These are phyloP conservation scores for Pseudoneurospora amorphoporcata DNA, from an alignment of 495 filamentous ascomycete genomes.

Conservation along the genomic window DNA sequence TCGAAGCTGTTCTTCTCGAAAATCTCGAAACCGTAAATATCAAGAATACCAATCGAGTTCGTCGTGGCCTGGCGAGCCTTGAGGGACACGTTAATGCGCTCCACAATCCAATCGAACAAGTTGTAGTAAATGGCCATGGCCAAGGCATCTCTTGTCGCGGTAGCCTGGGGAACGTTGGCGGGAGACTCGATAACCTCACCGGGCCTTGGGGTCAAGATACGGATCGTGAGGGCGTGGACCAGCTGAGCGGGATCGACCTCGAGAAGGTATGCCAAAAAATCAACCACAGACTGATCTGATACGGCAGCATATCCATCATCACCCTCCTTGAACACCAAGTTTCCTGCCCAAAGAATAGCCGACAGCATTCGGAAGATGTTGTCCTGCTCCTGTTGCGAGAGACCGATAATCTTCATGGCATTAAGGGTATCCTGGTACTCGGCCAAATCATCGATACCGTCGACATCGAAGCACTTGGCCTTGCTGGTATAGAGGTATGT, in stretches of 20 bases:
- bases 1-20: conserved; percentile 99
- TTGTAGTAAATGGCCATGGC: conserved; percentile 95
- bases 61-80: conserved; percentile 62
- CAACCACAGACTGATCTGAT: conserved; percentile 76
- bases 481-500: conserved; percentile 91
- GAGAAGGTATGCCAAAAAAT: conserved; percentile 88
- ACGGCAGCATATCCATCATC: conserved; percentile 83
- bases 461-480: conserved; percentile 89
- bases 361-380: conserved; percentile 95
- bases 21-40: conserved; percentile 99
- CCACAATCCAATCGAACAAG: conserved; percentile 97
- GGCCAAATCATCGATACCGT: conserved; percentile 80
- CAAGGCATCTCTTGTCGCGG: conserved; percentile 84
- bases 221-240: conserved; percentile 79
- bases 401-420: conserved; percentile 90
- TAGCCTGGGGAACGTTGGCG: conserved; percentile 82
- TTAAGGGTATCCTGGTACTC: conserved; percentile 90
- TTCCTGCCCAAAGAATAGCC: conserved; percentile 89
- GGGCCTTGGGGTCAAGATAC: conserved; percentile 79
- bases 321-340: conserved; percentile 79
- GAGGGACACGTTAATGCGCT: conserved; percentile 81
- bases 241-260: conserved; percentile 76
- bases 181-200: conserved; percentile 88
- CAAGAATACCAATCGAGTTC: conserved; percentile 92
- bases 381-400: conserved; percentile 83